phyloP scores from a whole-genome alignment of 805 yeast species.

The Saccharomycopsis sp. region DNA sequence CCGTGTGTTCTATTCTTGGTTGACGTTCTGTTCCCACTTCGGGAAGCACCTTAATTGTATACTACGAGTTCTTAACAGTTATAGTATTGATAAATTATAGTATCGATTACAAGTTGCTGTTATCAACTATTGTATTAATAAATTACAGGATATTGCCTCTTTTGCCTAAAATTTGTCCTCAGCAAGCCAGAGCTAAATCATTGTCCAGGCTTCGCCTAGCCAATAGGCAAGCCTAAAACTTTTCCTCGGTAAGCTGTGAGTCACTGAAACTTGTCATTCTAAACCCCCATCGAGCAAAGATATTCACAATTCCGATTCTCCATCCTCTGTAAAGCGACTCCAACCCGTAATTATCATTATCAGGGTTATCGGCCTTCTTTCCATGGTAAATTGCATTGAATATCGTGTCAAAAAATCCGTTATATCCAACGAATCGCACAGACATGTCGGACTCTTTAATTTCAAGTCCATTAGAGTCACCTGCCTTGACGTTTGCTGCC shows the following conservation, averaged over 20 bases:
- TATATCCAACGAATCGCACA: conserved; percentile 50
- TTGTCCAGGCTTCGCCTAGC: not conserved
- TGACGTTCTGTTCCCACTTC: too few relatives aligned
- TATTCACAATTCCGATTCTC: conserved; percentile 77
- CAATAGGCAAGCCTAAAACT: conserved; percentile 5
- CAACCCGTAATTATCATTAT: conserved; percentile 38
- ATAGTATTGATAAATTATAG: too few relatives aligned
- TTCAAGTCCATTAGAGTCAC: conserved; percentile 35
- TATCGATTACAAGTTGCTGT: too few relatives aligned
- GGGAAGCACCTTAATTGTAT: too few relatives aligned
- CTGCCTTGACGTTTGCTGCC: conserved; percentile 28
- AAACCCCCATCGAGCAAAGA: conserved; percentile 79
- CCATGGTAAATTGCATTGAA: conserved; percentile 35
- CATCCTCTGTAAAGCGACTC: conserved; percentile 78
- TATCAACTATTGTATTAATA: too few relatives aligned
- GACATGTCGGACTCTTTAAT: conserved; percentile 46
- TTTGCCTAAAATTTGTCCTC: too few relatives aligned
- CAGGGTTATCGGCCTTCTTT: conserved; percentile 19
- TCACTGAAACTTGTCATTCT: conserved; percentile 30
- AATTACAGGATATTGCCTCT: too few relatives aligned
- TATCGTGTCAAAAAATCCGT: conserved; percentile 48
- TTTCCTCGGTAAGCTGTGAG: conserved; percentile 15
- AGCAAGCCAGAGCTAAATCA: too few relatives aligned
- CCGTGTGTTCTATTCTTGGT: too few relatives aligned
- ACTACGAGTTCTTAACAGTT: too few relatives aligned